These are phyloP conservation scores for Salix suchowensis DNA, from an alignment of 345 rosid species.

Conservation along the genomic window DNA sequence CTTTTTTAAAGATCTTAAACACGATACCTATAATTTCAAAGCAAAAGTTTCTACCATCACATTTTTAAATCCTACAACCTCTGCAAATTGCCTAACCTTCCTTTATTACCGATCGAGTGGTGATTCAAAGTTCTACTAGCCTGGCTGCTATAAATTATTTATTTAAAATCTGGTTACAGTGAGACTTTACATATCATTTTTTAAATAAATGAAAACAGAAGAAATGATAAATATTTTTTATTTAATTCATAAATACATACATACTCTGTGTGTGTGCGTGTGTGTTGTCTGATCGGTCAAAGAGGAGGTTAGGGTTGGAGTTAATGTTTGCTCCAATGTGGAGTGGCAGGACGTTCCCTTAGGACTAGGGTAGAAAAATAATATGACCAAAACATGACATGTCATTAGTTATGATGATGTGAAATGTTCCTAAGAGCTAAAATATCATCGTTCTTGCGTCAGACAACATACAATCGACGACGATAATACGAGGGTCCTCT, in stretches of 20 bases:
- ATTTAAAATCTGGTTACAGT: background rate
- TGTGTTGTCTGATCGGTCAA: background rate
- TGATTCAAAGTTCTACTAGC: too few species aligned
- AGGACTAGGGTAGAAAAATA: constrained; percentile 10
- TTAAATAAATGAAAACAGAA: too few species aligned
- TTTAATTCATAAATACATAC: background rate
- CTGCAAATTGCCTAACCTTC: background rate
- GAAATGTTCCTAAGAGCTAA: background rate
- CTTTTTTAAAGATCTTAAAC: too few species aligned
- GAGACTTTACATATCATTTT: too few species aligned
- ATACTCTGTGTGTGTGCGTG: background rate
- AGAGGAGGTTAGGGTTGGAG: constrained; percentile 5
- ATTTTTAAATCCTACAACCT: too few species aligned
- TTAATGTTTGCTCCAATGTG: background rate
- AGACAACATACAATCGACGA: too few species aligned
- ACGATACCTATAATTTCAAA: too few species aligned
- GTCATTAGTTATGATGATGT: background rate
- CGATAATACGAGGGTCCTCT: too few species aligned
- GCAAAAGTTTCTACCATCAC: too few species aligned
- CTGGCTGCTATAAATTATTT: too few species aligned
- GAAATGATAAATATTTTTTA: too few species aligned
- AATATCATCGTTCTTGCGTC: background rate
- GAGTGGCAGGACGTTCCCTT: constrained; percentile 9
- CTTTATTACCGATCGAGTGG: too few species aligned
- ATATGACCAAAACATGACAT: constrained; percentile 1